Evolutionary conservation across 768 basidiomycete genomes (phyloP).

Genomic region (Boletus barrowsii): DNA sequence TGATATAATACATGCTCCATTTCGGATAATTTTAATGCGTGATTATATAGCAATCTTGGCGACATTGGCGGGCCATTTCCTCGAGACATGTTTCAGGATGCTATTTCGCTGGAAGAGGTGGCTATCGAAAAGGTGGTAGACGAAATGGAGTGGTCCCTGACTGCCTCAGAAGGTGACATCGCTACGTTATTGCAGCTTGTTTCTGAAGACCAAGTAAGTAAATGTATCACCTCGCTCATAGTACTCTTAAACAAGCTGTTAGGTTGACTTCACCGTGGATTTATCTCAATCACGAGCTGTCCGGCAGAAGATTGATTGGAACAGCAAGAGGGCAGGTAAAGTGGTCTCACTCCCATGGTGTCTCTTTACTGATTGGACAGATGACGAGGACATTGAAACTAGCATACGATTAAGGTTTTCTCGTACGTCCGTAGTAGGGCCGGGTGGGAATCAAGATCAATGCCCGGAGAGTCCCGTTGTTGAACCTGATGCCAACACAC

Average conservation of each 20-base stretch:
- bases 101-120: conserved; percentile 58
- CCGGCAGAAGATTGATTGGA: conserved; percentile 66
- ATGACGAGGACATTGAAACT: conserved; percentile 84
- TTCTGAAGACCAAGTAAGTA: conserved; percentile 70
- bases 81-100: conserved; percentile 69
- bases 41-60: conserved; percentile 55
- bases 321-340: conserved; percentile 85
- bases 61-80: conserved; percentile 62
- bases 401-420: conserved; percentile 47
- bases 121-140: conserved; percentile 44
- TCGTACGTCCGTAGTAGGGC: conserved; percentile 6
- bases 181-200: conserved; percentile 75
- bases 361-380: conserved; percentile 35
- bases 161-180: conserved; percentile 78
- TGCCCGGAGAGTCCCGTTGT: conserved; percentile 9
- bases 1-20: background rate
- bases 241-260: background rate
- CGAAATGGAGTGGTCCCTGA: conserved; percentile 77
- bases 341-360: background rate
- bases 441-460: conserved; percentile 13
- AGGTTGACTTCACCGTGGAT: conserved; percentile 77
- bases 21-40: background rate
- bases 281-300: conserved; percentile 55
- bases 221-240: background rate
- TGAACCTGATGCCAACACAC: conserved; percentile 15